Evolutionary conservation across 495 filamentous ascomycete species (phyloP), one percentile per base, ranked within the genome.

Genomic region (Penicillium longicatenatum): DNA sequence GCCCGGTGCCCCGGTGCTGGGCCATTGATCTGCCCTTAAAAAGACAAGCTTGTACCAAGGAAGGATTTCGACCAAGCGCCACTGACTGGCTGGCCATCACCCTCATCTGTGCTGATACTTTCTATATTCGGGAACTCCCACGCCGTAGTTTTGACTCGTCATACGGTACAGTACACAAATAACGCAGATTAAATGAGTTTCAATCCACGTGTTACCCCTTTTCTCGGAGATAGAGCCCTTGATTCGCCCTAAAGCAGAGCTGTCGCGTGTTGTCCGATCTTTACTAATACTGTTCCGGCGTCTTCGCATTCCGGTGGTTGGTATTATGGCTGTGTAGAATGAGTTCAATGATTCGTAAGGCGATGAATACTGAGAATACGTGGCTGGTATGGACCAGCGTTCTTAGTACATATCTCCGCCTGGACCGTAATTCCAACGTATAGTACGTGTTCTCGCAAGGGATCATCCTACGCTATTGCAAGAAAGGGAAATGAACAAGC

Each of bases 121-220:
- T 49, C 60, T 51, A 24, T 2, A 33, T 57, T 17, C 16, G 30
- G 48, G 17, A 6, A 7, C 8, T 22, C 21, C 12, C 24, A 44
- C n/a, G 21, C 17, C 24, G 16, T n/a, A 17, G 8, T 22, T n/a
- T 57, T 6, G 64, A 67, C 64, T 59, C 39, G 43, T 66, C 64
- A 64, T 60, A n/a, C n/a, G n/a, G n/a, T n/a, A n/a, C n/a, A n/a
- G n/a, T n/a, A 61, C 51, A 30, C 37, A 39, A 17, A 12, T 39
- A 6, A 45, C 8, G 43, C 19, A 44, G 4, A 21, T 50, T 26
- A 9, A 21, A 17, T 22, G n/a, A 42, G 33, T 21, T 4, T 4
- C n/a, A 55, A 44, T 60, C 48, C 62, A 68, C 60, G 62, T 68
- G 59, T 42, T 24, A 55, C 62, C 52, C 59, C 57, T 58, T 50